Evolutionary conservation across 208 protist genomes (phyloP).

Genomic region (Naegleria gruberi): DNA sequence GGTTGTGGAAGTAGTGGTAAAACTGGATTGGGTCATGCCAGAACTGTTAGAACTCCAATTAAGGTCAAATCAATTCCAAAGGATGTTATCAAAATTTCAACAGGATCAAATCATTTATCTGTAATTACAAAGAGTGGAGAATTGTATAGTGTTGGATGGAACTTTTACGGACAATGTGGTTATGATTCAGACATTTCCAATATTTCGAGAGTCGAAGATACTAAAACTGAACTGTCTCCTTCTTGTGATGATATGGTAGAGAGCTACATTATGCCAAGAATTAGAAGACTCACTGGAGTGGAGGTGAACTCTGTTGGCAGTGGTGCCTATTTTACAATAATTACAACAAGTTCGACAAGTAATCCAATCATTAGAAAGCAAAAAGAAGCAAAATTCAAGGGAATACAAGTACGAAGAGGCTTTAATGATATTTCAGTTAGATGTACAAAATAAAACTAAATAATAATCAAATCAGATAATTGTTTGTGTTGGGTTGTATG

Average conservation of each 20-base stretch:
- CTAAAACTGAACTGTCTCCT: not conserved
- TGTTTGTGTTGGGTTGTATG: too few relatives aligned
- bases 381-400: not conserved
- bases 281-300: not conserved
- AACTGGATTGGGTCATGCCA: not conserved
- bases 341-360: not conserved
- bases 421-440: not conserved
- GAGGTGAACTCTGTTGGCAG: not conserved
- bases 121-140: not conserved
- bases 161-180: not conserved
- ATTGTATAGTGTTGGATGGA: not conserved
- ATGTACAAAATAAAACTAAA: too few relatives aligned
- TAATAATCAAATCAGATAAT: too few relatives aligned
- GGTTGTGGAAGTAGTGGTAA: not conserved
- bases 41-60: not conserved
- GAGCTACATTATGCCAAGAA: not conserved
- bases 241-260: too few relatives aligned
- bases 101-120: not conserved
- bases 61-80: not conserved
- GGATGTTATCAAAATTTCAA: not conserved
- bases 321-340: not conserved
- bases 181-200: not conserved
- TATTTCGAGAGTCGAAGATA: not conserved
- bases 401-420: not conserved
- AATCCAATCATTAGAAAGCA: not conserved